Conservation (phyloP, 1,284 basidiomycete genomes). For the Neonothopanus nambi region DNA sequence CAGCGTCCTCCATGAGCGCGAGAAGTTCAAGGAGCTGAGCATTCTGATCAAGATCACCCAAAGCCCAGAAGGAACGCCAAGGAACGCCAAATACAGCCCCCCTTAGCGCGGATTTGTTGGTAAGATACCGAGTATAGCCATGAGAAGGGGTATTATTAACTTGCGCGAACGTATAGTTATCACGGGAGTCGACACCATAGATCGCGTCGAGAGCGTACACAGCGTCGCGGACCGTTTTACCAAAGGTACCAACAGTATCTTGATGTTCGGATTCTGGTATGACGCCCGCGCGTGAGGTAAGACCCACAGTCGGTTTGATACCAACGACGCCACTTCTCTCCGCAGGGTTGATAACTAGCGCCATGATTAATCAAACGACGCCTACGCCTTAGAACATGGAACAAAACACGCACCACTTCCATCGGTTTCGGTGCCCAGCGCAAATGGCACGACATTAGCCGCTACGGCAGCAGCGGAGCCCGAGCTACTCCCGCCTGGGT, state of each 20-base stretch:
- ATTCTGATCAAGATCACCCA: conserved; percentile 17
- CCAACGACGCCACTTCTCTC: conserved; percentile 48
- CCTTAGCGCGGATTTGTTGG: conserved; percentile 18
- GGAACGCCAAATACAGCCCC: conserved; percentile 25
- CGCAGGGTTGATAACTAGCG: conserved; percentile 42
- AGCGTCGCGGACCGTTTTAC: conserved; percentile 46
- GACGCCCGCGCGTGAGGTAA: conserved; percentile 51
- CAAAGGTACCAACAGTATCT: conserved; percentile 52
- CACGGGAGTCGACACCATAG: conserved; percentile 44
- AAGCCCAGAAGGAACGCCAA: conserved; percentile 18
- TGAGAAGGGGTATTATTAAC: conserved; percentile 41
- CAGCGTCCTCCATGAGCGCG: background rate
- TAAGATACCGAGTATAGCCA: conserved; percentile 24
- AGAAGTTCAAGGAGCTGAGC: conserved; percentile 16
- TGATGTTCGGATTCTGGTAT: conserved; percentile 52
- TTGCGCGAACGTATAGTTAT: conserved; percentile 45
- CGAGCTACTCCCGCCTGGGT: conserved; percentile 53
- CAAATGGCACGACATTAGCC: conserved; percentile 49
- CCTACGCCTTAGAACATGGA: no score
- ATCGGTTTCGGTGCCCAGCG: conserved; percentile 53
- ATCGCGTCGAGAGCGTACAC: conserved; percentile 44
- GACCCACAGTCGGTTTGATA: conserved; percentile 52
- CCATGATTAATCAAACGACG: no score
- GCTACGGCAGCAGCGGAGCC: conserved; percentile 51
- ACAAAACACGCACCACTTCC: conserved; percentile 25